Conservation (phyloP, 2,329 filamentous ascomycete genomes). For the Fusarium sp. region DNA sequence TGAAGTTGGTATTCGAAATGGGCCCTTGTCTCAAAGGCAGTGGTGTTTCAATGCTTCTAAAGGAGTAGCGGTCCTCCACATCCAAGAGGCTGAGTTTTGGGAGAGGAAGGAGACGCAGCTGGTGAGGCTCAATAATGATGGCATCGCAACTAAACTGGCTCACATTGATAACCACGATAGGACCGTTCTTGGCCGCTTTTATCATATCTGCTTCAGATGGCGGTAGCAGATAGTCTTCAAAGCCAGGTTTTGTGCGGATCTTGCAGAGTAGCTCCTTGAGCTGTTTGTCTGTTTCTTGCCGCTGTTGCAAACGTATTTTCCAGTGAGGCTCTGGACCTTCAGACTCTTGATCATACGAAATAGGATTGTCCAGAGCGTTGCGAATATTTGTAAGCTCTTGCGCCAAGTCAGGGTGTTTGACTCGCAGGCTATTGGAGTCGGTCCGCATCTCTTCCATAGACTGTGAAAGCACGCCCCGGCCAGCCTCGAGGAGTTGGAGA, state of each 20-base stretch:
- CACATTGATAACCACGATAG: not conserved
- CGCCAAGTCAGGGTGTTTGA: not conserved
- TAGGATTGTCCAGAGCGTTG: not conserved
- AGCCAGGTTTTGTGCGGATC: not conserved
- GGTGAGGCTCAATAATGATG: not conserved
- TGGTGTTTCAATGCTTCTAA: too few species aligned
- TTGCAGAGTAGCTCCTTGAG: not conserved
- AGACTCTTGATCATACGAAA: not conserved
- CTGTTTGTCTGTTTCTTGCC: not conserved
- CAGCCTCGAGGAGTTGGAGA: not conserved
- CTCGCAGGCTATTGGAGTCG: not conserved
- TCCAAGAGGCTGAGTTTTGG: not conserved
- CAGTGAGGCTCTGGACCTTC: not conserved
- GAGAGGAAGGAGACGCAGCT: not conserved
- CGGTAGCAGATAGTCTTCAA: not conserved
- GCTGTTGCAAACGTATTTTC: not conserved
- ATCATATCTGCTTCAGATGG: not conserved
- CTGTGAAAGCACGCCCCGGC: not conserved
- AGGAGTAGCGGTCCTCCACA: not conserved
- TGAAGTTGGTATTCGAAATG: not conserved
- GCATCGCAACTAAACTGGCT: not conserved
- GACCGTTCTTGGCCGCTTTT: not conserved
- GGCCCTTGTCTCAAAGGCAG: not conserved
- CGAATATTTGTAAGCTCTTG: not conserved
- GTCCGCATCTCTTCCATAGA: conserved; percentile 1